Evolutionary conservation across 164 flowering plant species (phyloP), one percentile per base, ranked within the genome.

Genomic region (Stephania japonica): DNA sequence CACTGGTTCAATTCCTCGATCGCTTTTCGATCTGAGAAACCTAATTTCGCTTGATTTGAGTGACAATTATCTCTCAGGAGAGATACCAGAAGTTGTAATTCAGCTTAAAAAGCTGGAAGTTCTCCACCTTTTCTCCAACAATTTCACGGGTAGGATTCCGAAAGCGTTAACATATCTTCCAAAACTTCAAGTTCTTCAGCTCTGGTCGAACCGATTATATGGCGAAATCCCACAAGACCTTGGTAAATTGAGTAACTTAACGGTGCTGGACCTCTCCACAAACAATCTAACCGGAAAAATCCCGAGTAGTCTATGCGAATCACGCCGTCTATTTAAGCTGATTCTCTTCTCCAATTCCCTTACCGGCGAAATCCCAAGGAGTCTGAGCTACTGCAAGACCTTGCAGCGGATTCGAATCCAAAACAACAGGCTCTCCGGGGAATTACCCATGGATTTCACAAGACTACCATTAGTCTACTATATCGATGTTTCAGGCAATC

Each of bases 261-360:
- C 91, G 1, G 70, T 79, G 0, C 61, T 93, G 8, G 98, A 93
- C 85, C 91, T 93, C 49, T 93, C 98, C 26, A 82, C 94, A 26
- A 94, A 94, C 69, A 32, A 70, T 42, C 93, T 94, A 73, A 77
- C 84, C 1, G 98, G 97, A 8, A 75, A 77, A 71, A 84, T 94
- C 6, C 98, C 98, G 0, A 83, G 80, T 13, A 75, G 78, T 12
- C 75, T 90, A 0, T 91, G 98, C 76, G 24, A 68, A 32, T 85
- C 90, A 0, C 85, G 90, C 16, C 66, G 61, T 11, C 88, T 94
- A 12, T 79, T 74, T 42, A 90, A 92, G 83, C 94, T 94, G 65
- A 90, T 91, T 74, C 89, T 94, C 72, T 94, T 94, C 81, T 86
- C 94, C 14, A 94, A 94, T 70, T 83, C 78, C 8, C 85, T 94